A percentile compares a stretch with the other conserved stretches of the same genome.
Evolutionary conservation across 2,329 filamentous ascomycete genomes (phyloP).

Genomic region (Colletotrichum orchidophilum): DNA sequence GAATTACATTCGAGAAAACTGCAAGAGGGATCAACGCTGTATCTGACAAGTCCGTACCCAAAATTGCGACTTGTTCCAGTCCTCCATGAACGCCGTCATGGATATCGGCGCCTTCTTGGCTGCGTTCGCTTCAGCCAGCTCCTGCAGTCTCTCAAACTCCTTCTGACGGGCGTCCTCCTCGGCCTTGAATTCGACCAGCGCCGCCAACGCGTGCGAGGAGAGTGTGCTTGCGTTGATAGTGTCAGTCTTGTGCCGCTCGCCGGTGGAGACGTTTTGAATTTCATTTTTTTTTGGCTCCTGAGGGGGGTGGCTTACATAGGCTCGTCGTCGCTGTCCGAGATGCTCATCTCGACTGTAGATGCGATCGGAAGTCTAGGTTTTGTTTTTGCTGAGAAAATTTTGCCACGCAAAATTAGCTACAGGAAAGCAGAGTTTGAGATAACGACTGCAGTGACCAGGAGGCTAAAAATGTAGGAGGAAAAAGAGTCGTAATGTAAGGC

Average conservation of each 20-base stretch:
- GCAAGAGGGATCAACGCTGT: no score
- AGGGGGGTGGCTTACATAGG: constrained; percentile 52
- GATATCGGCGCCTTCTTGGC: constrained; percentile 36
- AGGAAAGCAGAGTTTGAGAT: not conserved
- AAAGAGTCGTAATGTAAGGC: constrained; percentile 6
- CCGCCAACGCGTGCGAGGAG: constrained; percentile 71
- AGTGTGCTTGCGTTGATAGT: constrained; percentile 59
- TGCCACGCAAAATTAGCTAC: not conserved
- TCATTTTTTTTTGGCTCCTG: not conserved
- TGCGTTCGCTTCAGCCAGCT: constrained; percentile 61
- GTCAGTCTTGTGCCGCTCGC: not conserved
- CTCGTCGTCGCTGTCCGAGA: constrained; percentile 54
- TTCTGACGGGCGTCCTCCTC: constrained; percentile 75
- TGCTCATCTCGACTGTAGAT: constrained; percentile 6
- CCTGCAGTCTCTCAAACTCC: constrained; percentile 74
- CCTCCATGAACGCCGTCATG: constrained; percentile 80
- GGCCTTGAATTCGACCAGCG: constrained; percentile 77
- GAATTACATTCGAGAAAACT: not conserved
- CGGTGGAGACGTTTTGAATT: not conserved
- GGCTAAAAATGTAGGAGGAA: not conserved
- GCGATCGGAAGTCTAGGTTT: no score
- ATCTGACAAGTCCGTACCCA: constrained; percentile 65
- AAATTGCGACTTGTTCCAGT: constrained; percentile 87
- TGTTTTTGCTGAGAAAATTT: no score
- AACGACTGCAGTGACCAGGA: not conserved